Conservation (phyloP, 108 stramenopile species). For the Tribonema minus region DNA sequence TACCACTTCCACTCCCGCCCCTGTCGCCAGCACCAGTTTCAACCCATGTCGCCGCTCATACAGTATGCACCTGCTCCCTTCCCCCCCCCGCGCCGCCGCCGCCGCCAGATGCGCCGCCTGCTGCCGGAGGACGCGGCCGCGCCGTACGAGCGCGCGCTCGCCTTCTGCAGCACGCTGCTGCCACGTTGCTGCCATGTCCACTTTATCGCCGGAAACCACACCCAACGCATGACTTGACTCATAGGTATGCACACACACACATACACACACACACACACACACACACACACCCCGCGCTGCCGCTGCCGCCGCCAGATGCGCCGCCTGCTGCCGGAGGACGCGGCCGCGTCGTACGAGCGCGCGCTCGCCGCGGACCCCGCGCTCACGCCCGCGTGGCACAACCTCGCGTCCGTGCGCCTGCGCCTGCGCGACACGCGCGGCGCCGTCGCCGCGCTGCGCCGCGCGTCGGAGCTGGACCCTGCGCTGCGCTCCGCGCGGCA, state of each 20-base stretch:
- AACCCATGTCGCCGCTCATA: neutral
- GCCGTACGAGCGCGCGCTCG: slow-evolving; percentile 31
- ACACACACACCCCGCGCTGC: neutral
- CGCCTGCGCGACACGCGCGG: slow-evolving; percentile 32
- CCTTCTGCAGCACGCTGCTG: no score
- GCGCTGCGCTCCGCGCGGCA: slow-evolving; percentile 2
- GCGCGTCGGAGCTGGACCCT: slow-evolving; percentile 7
- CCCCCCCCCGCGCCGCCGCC: neutral
- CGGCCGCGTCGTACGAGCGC: slow-evolving; percentile 23
- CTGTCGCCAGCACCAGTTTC: neutral
- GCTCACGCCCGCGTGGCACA: slow-evolving; percentile 35
- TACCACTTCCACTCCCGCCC: slow-evolving; percentile 1
- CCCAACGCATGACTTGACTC: neutral
- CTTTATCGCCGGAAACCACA: no score
- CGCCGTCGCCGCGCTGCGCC: slow-evolving; percentile 4
- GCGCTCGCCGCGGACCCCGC: slow-evolving; percentile 10
- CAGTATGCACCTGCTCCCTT: neutral
- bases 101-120: slow-evolving; percentile 14
- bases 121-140: slow-evolving; percentile 18
- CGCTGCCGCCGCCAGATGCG: neutral
- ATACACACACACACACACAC: neutral
- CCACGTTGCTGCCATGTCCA: no score
- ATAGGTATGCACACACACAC: neutral
- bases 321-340: slow-evolving; percentile 18
- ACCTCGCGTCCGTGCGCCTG: slow-evolving; percentile 33